phyloP scores from a whole-genome alignment of 2,329 filamentous ascomycete species.

The Diaporthe citrichinensis region DNA sequence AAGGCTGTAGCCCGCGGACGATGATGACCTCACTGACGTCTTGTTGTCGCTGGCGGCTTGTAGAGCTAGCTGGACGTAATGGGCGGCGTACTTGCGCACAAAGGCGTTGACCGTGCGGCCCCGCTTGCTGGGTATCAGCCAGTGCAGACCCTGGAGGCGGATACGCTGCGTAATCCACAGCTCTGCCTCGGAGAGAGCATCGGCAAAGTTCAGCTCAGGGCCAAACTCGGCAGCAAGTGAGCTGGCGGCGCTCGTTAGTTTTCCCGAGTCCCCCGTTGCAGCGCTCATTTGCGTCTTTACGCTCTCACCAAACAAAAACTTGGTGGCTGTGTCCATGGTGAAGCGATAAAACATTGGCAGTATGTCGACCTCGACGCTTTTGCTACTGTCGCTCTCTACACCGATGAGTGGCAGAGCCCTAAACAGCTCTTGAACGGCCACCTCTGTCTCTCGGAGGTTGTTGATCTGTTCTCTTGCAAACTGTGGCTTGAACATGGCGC shows the following conservation, averaged over 20 bases:
- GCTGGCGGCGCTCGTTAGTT: slow-evolving; percentile 52
- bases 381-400: background rate
- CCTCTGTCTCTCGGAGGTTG: slow-evolving; percentile 57
- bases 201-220: slow-evolving; percentile 15
- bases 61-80: slow-evolving; percentile 56
- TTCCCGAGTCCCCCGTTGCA: slow-evolving; percentile 51
- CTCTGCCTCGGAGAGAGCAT: slow-evolving; percentile 46
- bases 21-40: slow-evolving; percentile 43
- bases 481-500: slow-evolving; percentile 51
- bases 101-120: slow-evolving; percentile 75
- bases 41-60: slow-evolving; percentile 48
- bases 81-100: slow-evolving; percentile 69
- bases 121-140: slow-evolving; percentile 64
- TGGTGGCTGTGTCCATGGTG: slow-evolving; percentile 28
- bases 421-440: slow-evolving; percentile 54
- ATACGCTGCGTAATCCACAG: slow-evolving; percentile 68
- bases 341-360: slow-evolving; percentile 6
- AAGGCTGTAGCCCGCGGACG: slow-evolving; percentile 54
- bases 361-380: slow-evolving; percentile 38
- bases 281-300: slow-evolving; percentile 4
- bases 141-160: slow-evolving; percentile 58
- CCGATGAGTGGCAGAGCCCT: slow-evolving; percentile 41
- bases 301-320: slow-evolving; percentile 20
- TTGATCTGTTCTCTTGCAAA: slow-evolving; percentile 56
- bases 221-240: slow-evolving; percentile 52